Evolutionary conservation across 495 filamentous ascomycete genomes (phyloP), one percentile per base, ranked within the genome.

Genomic region (Penicillium roqueforti): DNA sequence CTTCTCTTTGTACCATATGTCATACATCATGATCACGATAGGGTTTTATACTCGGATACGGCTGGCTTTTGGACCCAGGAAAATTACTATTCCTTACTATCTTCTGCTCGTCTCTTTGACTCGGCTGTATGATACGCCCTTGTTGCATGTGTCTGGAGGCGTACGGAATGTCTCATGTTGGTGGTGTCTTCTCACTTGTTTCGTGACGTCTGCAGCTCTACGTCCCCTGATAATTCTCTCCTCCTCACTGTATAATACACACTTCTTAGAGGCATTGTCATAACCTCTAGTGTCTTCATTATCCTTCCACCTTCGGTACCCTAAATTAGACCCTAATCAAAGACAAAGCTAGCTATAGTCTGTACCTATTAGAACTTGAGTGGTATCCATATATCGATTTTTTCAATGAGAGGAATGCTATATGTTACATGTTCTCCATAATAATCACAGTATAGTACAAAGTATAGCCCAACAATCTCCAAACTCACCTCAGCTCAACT

Each of bases 401-500:
- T n/a, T 4, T 20, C 29, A 11, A 38, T 36, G 34, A 47, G 46
- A 51, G 42, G 39, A 51, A 55, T 50, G 29, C 51, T 11, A 47
- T 67, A 59, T 57, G 44, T 46, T 61, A 61, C 63, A 67, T 11
- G 37, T 45, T 40, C 51, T 46, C 11, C 23, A 9, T 39, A 53
- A 53, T 29, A 34, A 20, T 53, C 45, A 50, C 53, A 51, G 34
- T 43, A 51, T 52, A 41, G 26, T 61, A 64, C 60, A 54, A 47
- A 54, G 53, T 54, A 61, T 20, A 40, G 32, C n/a, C 42, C 4
- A 39, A 14, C 9, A 22, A 2, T 23, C 34, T 45, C 40, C 20
- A 13, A 49, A 8, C 34, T 74, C 58, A 92, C 69, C 93, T 79
- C 59, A 98, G 71, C 68, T 97, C 88, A 14, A 97, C 89, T 1